Conservation (phyloP, 192 early-diverging fungal species). For the Haplosporangium gracile region DNA sequence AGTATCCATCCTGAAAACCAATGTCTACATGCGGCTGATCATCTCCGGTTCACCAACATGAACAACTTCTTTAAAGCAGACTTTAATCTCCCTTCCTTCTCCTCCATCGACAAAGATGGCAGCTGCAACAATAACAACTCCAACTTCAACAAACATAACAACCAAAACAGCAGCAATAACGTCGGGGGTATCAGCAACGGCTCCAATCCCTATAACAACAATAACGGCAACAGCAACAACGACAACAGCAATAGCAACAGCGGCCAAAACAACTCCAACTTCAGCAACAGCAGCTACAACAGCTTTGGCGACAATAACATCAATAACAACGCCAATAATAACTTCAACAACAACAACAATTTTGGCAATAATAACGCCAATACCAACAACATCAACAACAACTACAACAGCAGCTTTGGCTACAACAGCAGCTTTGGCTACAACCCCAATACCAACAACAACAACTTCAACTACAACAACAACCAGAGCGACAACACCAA, state of each 20-base stretch:
- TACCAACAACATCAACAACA: background rate
- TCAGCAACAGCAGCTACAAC: background rate
- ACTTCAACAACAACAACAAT: background rate
- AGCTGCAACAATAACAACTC: background rate
- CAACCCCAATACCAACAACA: constrained; percentile 6
- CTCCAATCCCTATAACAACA: background rate
- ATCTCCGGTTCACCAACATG: constrained; percentile 7
- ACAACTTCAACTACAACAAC: background rate
- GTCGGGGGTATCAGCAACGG: background rate
- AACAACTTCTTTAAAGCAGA: constrained; percentile 29
- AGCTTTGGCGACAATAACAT: background rate
- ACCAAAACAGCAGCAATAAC: background rate
- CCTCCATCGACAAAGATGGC: background rate
- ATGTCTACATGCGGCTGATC: background rate
- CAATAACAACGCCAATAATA: background rate
- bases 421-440: constrained; percentile 1
- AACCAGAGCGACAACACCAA: background rate
- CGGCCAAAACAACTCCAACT: background rate
- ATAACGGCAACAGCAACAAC: background rate
- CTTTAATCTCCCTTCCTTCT: constrained; percentile 8
- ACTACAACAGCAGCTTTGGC: background rate
- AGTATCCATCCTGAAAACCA: background rate
- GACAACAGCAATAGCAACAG: background rate
- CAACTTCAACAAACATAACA: background rate
- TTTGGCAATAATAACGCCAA: constrained; percentile 1